Conservation (phyloP, 225 moss, liverwort and hornwort species). For the Antitrichia curtipendula region DNA sequence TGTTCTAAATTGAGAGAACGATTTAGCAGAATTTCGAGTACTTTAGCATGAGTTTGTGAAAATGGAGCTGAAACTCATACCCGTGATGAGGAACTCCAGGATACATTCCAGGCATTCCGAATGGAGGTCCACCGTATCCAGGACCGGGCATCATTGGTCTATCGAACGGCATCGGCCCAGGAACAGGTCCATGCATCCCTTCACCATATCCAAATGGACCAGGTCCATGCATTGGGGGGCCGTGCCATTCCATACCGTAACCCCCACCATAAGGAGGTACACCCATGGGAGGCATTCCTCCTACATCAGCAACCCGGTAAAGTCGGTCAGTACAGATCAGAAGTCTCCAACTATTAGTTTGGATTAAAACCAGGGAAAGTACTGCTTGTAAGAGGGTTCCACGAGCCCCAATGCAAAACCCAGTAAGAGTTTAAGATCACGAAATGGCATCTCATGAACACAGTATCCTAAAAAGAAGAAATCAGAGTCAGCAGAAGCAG, state of each 20-base stretch:
- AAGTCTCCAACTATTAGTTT: not conserved
- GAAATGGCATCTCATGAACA: not conserved
- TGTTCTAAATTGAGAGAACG: not conserved
- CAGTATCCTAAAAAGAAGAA: not conserved
- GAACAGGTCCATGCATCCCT: slow-evolving; percentile 72
- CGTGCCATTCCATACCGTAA: slow-evolving; percentile 91
- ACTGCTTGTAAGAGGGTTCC: not conserved
- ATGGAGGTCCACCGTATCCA: slow-evolving; percentile 68
- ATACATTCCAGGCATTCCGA: slow-evolving; percentile 75
- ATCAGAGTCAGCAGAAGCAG: not conserved
- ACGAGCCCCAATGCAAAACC: not conserved
- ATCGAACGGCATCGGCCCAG: slow-evolving; percentile 66
- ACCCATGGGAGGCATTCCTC: slow-evolving; percentile 44
- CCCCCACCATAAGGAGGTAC: slow-evolving; percentile 70
- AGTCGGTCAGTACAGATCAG: not conserved
- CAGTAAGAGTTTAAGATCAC: not conserved
- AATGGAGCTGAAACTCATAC: slow-evolving; percentile 20
- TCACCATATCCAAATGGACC: slow-evolving; percentile 80
- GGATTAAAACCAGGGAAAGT: not conserved
- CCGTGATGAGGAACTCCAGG: slow-evolving; percentile 72
- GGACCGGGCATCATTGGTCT: slow-evolving; percentile 77
- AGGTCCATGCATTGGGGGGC: slow-evolving; percentile 68
- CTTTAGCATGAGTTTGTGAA: not conserved
- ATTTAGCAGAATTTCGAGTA: not conserved
- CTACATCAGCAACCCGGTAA: not conserved